Evolutionary conservation across 148 eudicot genomes (phyloP), one percentile per base, ranked within the genome.

Genomic region (Chenopodium album): DNA sequence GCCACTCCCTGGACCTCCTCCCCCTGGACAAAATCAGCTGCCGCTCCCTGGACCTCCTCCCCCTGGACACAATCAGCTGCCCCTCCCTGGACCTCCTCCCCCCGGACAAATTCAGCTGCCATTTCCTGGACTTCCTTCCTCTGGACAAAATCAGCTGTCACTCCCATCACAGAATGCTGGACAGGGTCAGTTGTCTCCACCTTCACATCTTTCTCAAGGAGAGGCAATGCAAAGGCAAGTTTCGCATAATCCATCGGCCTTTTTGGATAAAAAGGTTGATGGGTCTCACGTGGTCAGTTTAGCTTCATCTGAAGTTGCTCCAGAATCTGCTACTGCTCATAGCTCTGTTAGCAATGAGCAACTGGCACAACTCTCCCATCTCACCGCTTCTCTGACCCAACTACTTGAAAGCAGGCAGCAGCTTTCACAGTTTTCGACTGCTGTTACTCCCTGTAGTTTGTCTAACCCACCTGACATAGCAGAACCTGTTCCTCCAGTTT

Each of bases 381-480:
- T 87, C 84, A 74, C 88, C 76, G 78, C 87, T 81, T 82, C 92
- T 77, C 77, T 89, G 74, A 78, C 88, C 71, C 89, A 88, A 79
- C 84, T 86, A 76, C 80, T 90, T 75, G 90, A 84, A 73, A 86
- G 83, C 78, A 84, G 86, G 79, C 91, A 84, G 68, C 84, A 73
- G 82, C 87, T 79, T 75, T 84, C 91, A 59, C 89, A 91, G 46
- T 79, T 83, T 48, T 81, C 82, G 32, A 78, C 90, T 31, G 90
- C 76, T 28, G 81, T 78, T 52, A 74, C 84, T 54, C 81, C 84
- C 22, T 77, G 48, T 48, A 80, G 71, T 78, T n/a, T 78, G 32
- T 52, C 86, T 70, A 82, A 48, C 3, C 73, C 46, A 44, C 81
- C 88, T 13, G 80, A 68, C 52, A 52, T 86, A 14, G 41, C 46